These are phyloP conservation scores for Celoporthe dispersa DNA, from an alignment of 2,329 filamentous ascomycete genomes.

Conservation along the genomic window DNA sequence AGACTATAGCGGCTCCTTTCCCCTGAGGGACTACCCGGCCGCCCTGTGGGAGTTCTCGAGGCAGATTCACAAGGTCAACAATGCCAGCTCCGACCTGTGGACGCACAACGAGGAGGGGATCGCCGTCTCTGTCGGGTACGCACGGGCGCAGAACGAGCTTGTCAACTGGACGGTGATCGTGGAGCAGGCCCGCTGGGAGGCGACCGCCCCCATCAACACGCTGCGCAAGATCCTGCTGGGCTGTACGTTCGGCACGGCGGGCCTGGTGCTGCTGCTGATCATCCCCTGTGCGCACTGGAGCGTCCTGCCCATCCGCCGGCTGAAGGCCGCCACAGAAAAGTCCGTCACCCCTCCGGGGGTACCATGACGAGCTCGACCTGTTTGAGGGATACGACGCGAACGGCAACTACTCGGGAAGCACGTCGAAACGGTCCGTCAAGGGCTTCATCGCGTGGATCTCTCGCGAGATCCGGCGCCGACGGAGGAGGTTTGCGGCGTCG, in stretches of 20 bases:
- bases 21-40: conserved; percentile 65
- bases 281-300: conserved; percentile 82
- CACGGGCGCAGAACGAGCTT: conserved; percentile 67
- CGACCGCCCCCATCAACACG: conserved; percentile 73
- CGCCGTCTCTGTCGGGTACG: conserved; percentile 79
- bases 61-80: conserved; percentile 58
- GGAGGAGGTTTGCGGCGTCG: conserved; percentile 35
- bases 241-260: conserved; percentile 83
- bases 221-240: conserved; percentile 81
- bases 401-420: conserved; percentile 46
- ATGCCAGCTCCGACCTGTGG: conserved; percentile 69
- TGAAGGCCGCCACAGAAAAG: conserved; percentile 76
- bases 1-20: conserved; percentile 56
- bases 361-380: conserved; percentile 50
- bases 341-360: conserved; percentile 70
- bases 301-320: conserved; percentile 76
- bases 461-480: conserved; percentile 41
- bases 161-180: conserved; percentile 84
- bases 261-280: conserved; percentile 71
- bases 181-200: conserved; percentile 75
- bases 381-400: conserved; percentile 53
- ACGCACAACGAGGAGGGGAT: conserved; percentile 74
- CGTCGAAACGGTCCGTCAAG: conserved; percentile 50
- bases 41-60: conserved; percentile 63
- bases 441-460: conserved; percentile 45